Conservation (phyloP, 495 filamentous ascomycete genomes). For the Podospora pseudopauciseta region DNA sequence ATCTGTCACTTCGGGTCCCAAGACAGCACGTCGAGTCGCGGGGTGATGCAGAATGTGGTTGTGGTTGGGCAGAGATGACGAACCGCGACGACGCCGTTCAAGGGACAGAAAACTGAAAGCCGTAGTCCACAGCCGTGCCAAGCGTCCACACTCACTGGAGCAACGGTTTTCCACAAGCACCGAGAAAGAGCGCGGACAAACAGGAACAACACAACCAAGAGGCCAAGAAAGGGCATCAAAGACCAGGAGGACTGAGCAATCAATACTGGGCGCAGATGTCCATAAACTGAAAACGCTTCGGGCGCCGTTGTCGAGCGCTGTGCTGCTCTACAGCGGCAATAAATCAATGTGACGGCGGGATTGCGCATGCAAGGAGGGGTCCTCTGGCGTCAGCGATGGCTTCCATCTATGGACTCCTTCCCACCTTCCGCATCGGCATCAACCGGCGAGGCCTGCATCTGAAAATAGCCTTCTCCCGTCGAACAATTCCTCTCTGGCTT, state of each 20-base stretch:
- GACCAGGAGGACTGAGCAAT: background rate
- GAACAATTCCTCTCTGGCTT: background rate
- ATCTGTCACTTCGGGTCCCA: constrained; percentile 16
- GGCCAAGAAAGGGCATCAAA: background rate
- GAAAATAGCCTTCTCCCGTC: background rate
- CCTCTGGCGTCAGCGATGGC: background rate
- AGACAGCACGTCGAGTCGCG: constrained; percentile 13
- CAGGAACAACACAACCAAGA: background rate
- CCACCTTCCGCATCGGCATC: constrained; percentile 4
- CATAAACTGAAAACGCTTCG: constrained; percentile 13
- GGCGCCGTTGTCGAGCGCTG: constrained; percentile 8
- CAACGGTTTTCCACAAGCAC: background rate
- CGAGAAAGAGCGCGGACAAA: background rate
- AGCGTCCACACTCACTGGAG: constrained; percentile 9
- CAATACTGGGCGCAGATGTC: background rate
- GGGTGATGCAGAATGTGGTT: constrained; percentile 3
- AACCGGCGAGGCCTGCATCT: background rate
- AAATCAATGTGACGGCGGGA: constrained; percentile 21
- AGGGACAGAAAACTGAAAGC: constrained; percentile 6
- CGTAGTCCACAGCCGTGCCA: constrained; percentile 15
- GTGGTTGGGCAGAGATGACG: constrained; percentile 24
- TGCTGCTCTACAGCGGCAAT: constrained; percentile 2
- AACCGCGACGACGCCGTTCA: constrained; percentile 17
- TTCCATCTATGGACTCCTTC: background rate
- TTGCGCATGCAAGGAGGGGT: constrained; percentile 11